These are phyloP conservation scores for Gillenia trifoliata DNA, from an alignment of 306 rosid genomes.

Conservation along the genomic window DNA sequence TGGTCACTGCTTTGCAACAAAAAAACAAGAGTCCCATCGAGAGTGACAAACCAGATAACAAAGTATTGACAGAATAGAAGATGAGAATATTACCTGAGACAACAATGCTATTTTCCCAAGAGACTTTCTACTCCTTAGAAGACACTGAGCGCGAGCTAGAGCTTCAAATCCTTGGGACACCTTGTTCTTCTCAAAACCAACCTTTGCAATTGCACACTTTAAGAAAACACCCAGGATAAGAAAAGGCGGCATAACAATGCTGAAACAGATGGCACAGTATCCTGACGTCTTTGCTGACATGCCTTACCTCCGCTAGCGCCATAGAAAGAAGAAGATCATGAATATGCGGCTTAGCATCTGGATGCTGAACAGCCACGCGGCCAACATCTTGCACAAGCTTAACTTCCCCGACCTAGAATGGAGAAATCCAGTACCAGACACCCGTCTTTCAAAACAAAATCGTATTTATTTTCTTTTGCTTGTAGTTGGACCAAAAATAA, in stretches of 20 bases:
- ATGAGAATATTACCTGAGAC: slow-evolving; percentile 51
- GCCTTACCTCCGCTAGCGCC: slow-evolving; percentile 93
- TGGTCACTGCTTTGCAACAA: background rate
- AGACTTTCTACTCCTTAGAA: slow-evolving; percentile 75
- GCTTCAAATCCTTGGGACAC: slow-evolving; percentile 98
- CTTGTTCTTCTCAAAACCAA: slow-evolving; percentile 81
- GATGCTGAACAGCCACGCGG: slow-evolving; percentile 56
- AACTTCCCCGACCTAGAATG: slow-evolving; percentile 78
- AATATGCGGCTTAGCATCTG: slow-evolving; percentile 69
- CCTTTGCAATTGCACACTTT: slow-evolving; percentile 97
- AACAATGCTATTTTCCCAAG: slow-evolving; percentile 70
- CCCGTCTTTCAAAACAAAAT: slow-evolving; percentile 5
- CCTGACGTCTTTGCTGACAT: slow-evolving; percentile 35
- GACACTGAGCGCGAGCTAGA: slow-evolving; percentile 93
- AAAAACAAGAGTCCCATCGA: background rate
- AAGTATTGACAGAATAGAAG: background rate
- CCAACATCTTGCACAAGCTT: slow-evolving; percentile 79
- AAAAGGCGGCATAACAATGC: slow-evolving; percentile 48
- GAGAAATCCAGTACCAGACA: slow-evolving; percentile 11
- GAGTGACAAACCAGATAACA: background rate
- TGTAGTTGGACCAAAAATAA: background rate
- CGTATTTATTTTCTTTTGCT: background rate
- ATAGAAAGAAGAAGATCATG: slow-evolving; percentile 89
- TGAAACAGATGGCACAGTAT: slow-evolving; percentile 26
- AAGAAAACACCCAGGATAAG: slow-evolving; percentile 77